phyloP scores from a whole-genome alignment of 1,139 yeast species.

The Sugiyamaella paludigena region DNA sequence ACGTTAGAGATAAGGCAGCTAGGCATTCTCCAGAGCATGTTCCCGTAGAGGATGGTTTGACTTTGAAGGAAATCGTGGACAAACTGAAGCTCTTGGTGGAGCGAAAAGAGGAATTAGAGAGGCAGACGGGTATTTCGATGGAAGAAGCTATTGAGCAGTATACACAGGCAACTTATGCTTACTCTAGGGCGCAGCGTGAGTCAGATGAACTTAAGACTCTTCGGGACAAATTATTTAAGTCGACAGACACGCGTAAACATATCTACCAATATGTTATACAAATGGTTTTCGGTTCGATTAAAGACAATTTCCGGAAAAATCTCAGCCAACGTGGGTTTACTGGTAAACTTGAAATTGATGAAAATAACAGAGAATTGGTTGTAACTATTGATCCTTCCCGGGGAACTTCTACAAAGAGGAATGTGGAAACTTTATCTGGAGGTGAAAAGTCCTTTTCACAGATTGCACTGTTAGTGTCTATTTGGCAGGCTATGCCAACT shows the following conservation, averaged over 20 bases:
- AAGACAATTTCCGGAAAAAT: constrained; percentile 26
- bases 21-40: constrained; percentile 9
- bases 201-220: constrained; percentile 27
- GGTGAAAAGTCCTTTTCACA: constrained; percentile 97
- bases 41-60: constrained; percentile 14
- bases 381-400: constrained; percentile 43
- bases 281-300: constrained; percentile 15
- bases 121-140: constrained; percentile 4
- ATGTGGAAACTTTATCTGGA: constrained; percentile 85
- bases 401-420: constrained; percentile 56
- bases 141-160: constrained; percentile 29
- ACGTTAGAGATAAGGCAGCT: constrained; percentile 9
- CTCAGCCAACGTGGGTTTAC: constrained; percentile 59
- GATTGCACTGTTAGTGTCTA: constrained; percentile 78
- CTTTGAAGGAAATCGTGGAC: constrained; percentile 30
- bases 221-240: constrained; percentile 27
- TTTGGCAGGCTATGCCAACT: constrained; percentile 92
- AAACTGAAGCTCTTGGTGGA: constrained; percentile 35
- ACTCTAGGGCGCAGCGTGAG: constrained; percentile 38
- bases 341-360: constrained; percentile 68
- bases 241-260: constrained; percentile 34
- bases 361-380: constrained; percentile 41
- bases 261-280: constrained; percentile 22
- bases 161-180: constrained; percentile 42
- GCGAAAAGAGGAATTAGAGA: constrained; percentile 14